Evolutionary conservation across 2,329 filamentous ascomycete genomes (phyloP), one percentile per base, ranked within the genome.

Genomic region (Epicoccum sorghinum): DNA sequence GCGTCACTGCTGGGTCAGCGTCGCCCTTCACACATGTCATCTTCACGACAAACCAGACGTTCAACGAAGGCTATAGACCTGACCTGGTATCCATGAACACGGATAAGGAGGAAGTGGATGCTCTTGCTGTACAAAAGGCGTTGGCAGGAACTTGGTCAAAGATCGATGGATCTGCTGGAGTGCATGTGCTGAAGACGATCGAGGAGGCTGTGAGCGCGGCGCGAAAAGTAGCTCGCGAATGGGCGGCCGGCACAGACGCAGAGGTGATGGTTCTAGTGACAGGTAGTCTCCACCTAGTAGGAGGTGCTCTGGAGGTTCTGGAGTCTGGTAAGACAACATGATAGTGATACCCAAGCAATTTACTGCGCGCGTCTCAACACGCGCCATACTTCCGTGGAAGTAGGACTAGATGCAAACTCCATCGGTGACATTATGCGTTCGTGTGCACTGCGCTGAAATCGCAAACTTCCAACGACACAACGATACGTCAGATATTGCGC

Each of bases 251-350:
- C 7, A 50, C 48, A n/a, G 57, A 76, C 45, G 63, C 71, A 3
- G 80, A 80, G 44, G 79, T 86, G 13, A 84, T 86, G 70, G 85
- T 88, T 0, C 77, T 96, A 49, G 87, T 91, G 8, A 96, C 92
- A 12, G 92, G 92, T 2, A 96, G 91, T 71, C 77, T 96, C 67
- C 89, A 96, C 79, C 80, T 96, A 35, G 91, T 93, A 1, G 91
- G 92, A 7, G 90, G 89, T 9, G 79, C 92, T 40, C 78, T 96
- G 47, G 87, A 89, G 71, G 86, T 89, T 1, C 74, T 96, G 54
- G 90, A 89, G 62, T 70, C 65, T 6, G 54, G 50, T 25, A 53
- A 45, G 14, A 32, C 47, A 24, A 55, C 22, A 24, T 64, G 57
- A 63, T 43, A 41, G 36, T 38, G 59, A 64, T 65, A 65, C 58